Base-by-base conservation (phyloP, 495 filamentous ascomycete species). In the Aspergillus nanangensis region DNA sequence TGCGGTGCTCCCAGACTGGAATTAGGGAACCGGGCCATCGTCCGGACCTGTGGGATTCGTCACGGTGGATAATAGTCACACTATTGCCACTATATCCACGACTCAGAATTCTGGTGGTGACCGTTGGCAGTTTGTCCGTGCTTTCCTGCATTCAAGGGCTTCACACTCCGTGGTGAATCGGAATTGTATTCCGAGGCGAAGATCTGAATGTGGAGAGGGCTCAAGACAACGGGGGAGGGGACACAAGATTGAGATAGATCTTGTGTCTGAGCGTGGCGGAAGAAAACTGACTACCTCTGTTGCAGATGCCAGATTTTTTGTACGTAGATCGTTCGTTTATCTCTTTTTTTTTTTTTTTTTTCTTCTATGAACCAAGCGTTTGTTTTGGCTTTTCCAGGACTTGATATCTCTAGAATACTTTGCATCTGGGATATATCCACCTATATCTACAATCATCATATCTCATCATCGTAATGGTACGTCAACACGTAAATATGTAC, bases 251-350 rank as follows among this genome's bases (percentile, higher is more conserved):
- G 57, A 48, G 50, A 53, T 43, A 45, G 23, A 54, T 54, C 48
- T 17, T 48, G 41, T 53, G 52, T 31, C 25, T 29, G 20, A 52
- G 29, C 29, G 36, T 41, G 43, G 52, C 36, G 29, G 41, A 44
- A 49, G 56, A 60, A 49, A 62, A 53, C 48, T 53, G 53, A 65
- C 48, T 63, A 61, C 41, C 46, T 44, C 57, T 62, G 52, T 59
- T 56, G n/a, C n/a, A n/a, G 15, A 62, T 66, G 57, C 48, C 55
- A 57, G 47, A 51, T 62, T 56, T 51, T 58, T 58, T 53, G 50
- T 55, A 55, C 43, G 52, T 67, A 60, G 58, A 60, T 53, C 57
- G 50, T 65, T 60, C 45, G 36, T 57, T 60, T 49, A 45, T 44
- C 34, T 50, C n/a, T n/a, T n/a, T n/a, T n/a, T n/a, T n/a, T n/a